Evolutionary conservation across 2,329 filamentous ascomycete species (phyloP), one percentile per base, ranked within the genome.

Genomic region (Alternaria solani): DNA sequence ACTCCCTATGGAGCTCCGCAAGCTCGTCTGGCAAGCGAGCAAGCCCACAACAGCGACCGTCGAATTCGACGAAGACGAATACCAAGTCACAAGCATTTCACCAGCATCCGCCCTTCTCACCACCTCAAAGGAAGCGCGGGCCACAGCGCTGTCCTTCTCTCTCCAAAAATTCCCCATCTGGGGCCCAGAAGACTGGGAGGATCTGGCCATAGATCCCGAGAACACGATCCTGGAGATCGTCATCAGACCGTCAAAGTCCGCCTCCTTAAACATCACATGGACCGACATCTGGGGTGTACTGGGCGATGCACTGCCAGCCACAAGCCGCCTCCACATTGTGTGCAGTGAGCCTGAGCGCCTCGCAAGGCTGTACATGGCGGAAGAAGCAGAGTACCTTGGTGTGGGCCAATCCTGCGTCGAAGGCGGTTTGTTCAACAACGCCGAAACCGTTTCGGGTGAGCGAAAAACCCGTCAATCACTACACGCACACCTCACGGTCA

Each of bases 321-420:
- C 49, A 25, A 57, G 44, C 28, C 55, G 47, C 47, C 44, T 66
- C 5, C 61, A 62, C 11, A 62, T 66, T 9, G 48, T 53, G 2
- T 64, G 61, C 51, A 56, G 46, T n/a, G 11, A 55, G 48, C 58
- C 63, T 2, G 44, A 55, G 44, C 54, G 63, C 4, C 49, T 66
- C 9, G 61, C 57, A 5, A 55, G 65, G 57, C 55, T 66, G 7
- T 64, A 61, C 20, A 64, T 64, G 61, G 42, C 55, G 8, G 63
- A 64, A 12, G 65, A 66, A 26, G 55, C 43, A 18, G 65, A 65
- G n/a, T 55, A 60, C 11, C 55, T 67, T 11, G 43, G 54, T 28
- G 52, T 62, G n/a, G 65, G 65, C 4, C 39, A 59, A 47, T 57
- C 55, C 18, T 65, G 64, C 53, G 51, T 57, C 25, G 63, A 66